Conservation (phyloP, 345 rosid genomes). For the Eucalyptus viminalis region DNA sequence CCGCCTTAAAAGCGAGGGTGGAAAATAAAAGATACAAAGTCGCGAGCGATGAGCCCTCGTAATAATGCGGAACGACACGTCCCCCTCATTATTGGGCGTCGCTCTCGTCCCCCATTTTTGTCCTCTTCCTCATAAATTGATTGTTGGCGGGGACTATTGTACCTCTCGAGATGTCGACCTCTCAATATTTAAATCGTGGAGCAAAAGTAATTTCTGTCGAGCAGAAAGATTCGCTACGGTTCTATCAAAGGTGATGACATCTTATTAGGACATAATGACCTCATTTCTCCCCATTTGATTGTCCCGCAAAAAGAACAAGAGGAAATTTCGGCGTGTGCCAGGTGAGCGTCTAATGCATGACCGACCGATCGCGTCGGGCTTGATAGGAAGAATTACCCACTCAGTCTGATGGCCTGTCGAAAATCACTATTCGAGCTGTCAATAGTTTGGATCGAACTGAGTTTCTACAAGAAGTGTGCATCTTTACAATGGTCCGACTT, state of each 20-base stretch:
- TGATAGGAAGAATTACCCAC: no score
- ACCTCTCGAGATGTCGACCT: background rate
- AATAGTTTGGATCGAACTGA: fast-evolving
- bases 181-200: background rate
- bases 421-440: no score
- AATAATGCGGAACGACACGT: background rate
- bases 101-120: background rate
- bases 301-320: no score
- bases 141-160: background rate
- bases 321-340: background rate
- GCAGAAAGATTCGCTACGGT: background rate
- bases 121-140: background rate
- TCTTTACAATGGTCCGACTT: fast-evolving
- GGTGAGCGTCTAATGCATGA: background rate
- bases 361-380: background rate
- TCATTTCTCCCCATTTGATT: no score
- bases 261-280: background rate
- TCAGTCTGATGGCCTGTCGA: fast-evolving
- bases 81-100: background rate
- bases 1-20: background rate
- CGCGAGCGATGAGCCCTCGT: background rate
- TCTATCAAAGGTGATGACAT: background rate
- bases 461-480: no score
- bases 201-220: background rate
- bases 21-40: background rate